Evolutionary conservation across 2,329 filamentous ascomycete species (phyloP).

Genomic region (Trichoderma arundinaceum): DNA sequence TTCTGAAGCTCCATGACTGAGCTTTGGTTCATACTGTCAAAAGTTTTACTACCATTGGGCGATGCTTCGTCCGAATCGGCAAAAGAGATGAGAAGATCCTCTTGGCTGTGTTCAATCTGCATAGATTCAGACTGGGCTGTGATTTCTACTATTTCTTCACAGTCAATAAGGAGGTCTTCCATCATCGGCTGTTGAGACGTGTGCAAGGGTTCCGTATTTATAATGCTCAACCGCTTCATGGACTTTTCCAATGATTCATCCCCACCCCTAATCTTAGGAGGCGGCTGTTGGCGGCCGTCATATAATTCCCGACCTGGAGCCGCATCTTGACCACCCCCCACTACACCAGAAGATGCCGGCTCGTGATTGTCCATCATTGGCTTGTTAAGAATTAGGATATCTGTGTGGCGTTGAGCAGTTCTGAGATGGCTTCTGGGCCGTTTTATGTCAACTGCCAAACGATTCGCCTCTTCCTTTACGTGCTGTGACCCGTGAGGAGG

Average conservation of each 20-base stretch:
- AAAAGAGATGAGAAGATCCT: slow-evolving; percentile 17
- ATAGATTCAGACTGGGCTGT: too few species aligned
- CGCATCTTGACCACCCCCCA: too few species aligned
- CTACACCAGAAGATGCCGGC: too few species aligned
- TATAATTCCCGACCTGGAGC: too few species aligned
- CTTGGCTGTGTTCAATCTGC: background rate
- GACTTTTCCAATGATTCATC: background rate
- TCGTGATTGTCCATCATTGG: too few species aligned
- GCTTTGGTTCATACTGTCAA: background rate
- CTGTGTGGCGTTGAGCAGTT: too few species aligned
- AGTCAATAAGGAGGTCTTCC: background rate
- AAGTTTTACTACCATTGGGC: background rate
- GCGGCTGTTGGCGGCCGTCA: background rate
- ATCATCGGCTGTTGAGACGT: background rate
- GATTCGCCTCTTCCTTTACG: background rate
- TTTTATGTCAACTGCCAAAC: too few species aligned
- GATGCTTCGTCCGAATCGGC: background rate
- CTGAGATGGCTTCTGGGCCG: too few species aligned
- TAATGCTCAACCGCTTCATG: background rate
- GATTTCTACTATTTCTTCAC: background rate
- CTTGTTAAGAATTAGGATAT: too few species aligned
- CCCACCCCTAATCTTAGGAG: too few species aligned
- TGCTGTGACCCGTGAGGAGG: background rate
- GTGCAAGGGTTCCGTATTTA: background rate
- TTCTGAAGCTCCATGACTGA: background rate